Base-by-base conservation (phyloP, 306 rosid genomes). In the Lablab purpureus region DNA sequence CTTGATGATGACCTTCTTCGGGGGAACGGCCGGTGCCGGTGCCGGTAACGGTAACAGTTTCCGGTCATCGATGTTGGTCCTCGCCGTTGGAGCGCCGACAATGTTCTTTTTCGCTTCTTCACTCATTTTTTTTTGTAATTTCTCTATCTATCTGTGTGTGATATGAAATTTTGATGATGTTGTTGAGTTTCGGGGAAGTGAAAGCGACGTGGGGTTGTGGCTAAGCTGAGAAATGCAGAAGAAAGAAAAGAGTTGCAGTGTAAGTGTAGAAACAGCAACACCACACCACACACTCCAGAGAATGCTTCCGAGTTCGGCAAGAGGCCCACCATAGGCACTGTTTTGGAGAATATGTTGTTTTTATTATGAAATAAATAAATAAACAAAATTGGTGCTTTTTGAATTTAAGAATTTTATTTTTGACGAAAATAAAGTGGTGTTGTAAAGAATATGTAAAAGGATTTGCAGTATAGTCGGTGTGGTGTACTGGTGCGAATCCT, bases 1-100 rank as follows among this genome's bases (percentile, higher is more conserved):
- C 91, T 91, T 93, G 69, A 93, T 89, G 76, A 90, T 84, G 75
- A 90, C 87, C 58, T 87, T 89, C 87, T 90, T 89, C 1, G 85
- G 52, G 1, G 85, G 71, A 3, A 73, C 51, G 3, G 90, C 7
- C 6, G 85, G 59, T 0, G 79, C 40, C n/a, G 81, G 91, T 13
- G n/a, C n/a, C n/a, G 78, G 80, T 19, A 88, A 74, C 43, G 90
- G 91, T 13, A 43, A 25, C 7, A 40, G 56, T 68, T 68, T 68
- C 56, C 40, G 84, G 65, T 88, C 97, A 40, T 88, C 94, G 84
- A 90, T 58, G 49, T 34, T 75, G 40, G 76, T 83, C 72, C 88
- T 90, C 37, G 56, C 80, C 88, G 81, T 41, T n/a, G 68, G 67
- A 82, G 84, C 79, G 47, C 92, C 97, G 37, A 83, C 60, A 15